phyloP scores from a whole-genome alignment of 2,329 filamentous ascomycete species.

The Samsoniella hepiali region DNA sequence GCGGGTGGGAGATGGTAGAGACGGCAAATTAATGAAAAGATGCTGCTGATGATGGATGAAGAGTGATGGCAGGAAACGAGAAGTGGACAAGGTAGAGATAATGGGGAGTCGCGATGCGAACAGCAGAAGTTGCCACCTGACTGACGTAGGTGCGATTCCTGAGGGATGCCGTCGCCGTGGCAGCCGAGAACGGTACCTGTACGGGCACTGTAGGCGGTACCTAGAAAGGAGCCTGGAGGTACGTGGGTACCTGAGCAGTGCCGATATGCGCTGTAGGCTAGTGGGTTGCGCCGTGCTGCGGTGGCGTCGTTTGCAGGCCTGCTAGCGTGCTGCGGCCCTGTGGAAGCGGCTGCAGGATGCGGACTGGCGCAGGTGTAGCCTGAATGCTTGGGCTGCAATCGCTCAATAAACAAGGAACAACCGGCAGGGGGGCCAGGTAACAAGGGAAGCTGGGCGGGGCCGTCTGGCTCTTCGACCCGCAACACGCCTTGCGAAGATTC shows the following conservation, averaged over 20 bases:
- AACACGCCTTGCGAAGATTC: constrained; percentile 5
- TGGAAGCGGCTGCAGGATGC: constrained; percentile 7
- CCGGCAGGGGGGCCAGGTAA: not conserved
- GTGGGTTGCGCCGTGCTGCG: not conserved
- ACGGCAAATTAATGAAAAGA: constrained; percentile 16
- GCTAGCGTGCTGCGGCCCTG: constrained; percentile 8
- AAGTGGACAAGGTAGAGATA: not conserved
- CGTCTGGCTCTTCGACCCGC: constrained; percentile 9
- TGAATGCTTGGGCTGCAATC: not conserved
- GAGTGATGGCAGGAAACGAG: not conserved
- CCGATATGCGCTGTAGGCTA: not conserved
- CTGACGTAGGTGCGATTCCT: constrained; percentile 10
- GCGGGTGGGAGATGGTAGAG: not conserved
- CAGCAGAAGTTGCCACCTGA: constrained; percentile 18
- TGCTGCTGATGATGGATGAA: constrained; percentile 15
- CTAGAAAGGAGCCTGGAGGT: not conserved
- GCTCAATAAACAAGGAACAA: not conserved
- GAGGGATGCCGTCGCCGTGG: constrained; percentile 1
- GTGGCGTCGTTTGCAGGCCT: constrained; percentile 14
- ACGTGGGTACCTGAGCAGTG: not conserved
- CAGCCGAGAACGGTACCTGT: constrained; percentile 3
- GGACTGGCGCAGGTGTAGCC: not conserved
- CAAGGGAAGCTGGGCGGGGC: not conserved
- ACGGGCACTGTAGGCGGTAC: not conserved
- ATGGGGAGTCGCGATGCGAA: constrained; percentile 16